phyloP scores from a whole-genome alignment of 2,329 filamentous ascomycete genomes.

The Aureobasidium uvarum region DNA sequence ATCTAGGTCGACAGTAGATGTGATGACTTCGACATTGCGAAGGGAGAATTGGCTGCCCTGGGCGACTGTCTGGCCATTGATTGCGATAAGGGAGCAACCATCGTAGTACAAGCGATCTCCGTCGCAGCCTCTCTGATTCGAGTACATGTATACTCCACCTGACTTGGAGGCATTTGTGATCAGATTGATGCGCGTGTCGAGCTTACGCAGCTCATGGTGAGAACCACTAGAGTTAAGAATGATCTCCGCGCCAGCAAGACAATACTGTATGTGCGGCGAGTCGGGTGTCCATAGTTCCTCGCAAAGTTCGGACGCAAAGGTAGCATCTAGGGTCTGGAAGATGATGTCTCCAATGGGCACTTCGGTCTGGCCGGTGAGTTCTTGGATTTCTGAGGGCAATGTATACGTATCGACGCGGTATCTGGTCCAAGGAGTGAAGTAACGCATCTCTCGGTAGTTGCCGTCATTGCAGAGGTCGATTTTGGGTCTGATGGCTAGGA shows the following conservation, averaged over 20 bases:
- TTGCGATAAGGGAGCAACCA: conserved; percentile 61
- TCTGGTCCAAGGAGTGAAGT: conserved; percentile 64
- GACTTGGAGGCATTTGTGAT: conserved; percentile 66
- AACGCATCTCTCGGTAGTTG: conserved; percentile 50
- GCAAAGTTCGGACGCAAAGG: conserved; percentile 64
- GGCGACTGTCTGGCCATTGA: conserved; percentile 62
- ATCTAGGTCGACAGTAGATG: conserved; percentile 61
- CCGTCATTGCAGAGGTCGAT: conserved; percentile 70
- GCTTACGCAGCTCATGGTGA: conserved; percentile 67
- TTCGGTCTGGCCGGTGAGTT: conserved; percentile 55
- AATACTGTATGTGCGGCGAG: conserved; percentile 58
- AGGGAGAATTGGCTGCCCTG: conserved; percentile 66
- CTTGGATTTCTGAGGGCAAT: conserved; percentile 58
- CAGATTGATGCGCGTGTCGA: conserved; percentile 60
- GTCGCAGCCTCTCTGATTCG: conserved; percentile 59
- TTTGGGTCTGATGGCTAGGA: conserved; percentile 71
- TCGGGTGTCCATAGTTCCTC: conserved; percentile 65
- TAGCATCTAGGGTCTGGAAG: conserved; percentile 61
- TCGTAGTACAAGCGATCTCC: conserved; percentile 64
- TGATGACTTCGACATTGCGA: conserved; percentile 56
- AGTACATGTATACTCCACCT: conserved; percentile 62
- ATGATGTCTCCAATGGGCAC: conserved; percentile 69
- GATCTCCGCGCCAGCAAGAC: conserved; percentile 63
- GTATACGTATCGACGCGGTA: conserved; percentile 63
- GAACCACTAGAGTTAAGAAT: conserved; percentile 65